Evolutionary conservation across 140 eudicot species (phyloP), one percentile per base, ranked within the genome.

Genomic region (Erigeron philadelphicus): DNA sequence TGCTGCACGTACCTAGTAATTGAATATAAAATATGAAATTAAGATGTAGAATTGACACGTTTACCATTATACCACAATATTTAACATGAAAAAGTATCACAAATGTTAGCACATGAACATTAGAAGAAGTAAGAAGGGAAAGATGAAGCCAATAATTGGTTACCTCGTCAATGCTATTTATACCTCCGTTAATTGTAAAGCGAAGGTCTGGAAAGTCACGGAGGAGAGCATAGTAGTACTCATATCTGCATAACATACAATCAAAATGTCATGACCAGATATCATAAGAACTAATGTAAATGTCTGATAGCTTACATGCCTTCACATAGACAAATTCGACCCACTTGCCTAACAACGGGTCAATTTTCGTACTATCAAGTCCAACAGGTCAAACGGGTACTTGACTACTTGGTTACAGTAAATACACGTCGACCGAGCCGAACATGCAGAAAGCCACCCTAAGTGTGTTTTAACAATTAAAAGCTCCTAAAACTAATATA

Each of bases 121-220:
- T 53, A 53, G 4, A 13, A 49, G 5, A 52, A 53, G 35, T 64
- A 13, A 69, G 25, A 31, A 41, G 11, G 19, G 4, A 69, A 40
- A 44, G 15, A 35, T 10, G 31, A 48, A 61, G 67, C 19, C 35
- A 43, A 11, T 17, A 43, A 53, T 44, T 23, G 55, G 44, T 73
- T 68, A 83, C 98, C 95, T 92, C 98, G 73, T 83, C 86, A 66
- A 92, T 56, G 45, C 85, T 82, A 79, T 71, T 88, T 72, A 92
- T 84, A 77, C 98, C 98, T 57, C 98, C 96, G 62, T 92, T 92
- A 13, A 88, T 88, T 42, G 98, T 92, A 73, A 92, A 92, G 59
- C 73, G 84, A 19, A 92, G 81, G 80, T 92, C 96, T 16, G 98
- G 98, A 72, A 92, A 92, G 83, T 92, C 98, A 68, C 98, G 98